phyloP scores from a whole-genome alignment of 106 monocot genomes.

The Allium fistulosum region DNA sequence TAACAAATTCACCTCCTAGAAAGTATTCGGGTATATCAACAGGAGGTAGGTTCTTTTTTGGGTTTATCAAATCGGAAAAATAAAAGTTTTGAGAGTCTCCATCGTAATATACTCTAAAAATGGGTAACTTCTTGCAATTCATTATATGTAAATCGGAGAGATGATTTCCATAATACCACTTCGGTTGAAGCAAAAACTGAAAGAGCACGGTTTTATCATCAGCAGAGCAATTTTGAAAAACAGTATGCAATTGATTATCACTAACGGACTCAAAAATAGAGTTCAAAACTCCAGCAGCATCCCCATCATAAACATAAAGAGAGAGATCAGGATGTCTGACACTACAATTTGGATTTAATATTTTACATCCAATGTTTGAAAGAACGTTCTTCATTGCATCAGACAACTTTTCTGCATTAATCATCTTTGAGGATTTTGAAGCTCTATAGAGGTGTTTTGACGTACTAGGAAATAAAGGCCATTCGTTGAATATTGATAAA shows the following conservation, averaged over 20 bases:
- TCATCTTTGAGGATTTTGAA: constrained; percentile 61
- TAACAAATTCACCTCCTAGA: constrained; percentile 59
- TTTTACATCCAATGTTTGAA: constrained; percentile 73
- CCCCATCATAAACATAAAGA: constrained; percentile 59
- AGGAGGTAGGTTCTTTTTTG: constrained; percentile 68
- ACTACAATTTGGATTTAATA: constrained; percentile 53
- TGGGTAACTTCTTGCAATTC: constrained; percentile 66
- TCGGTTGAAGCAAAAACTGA: constrained; percentile 74
- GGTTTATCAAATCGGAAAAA: constrained; percentile 60
- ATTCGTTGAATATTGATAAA: constrained; percentile 70
- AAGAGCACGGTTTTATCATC: constrained; percentile 73
- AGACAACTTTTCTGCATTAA: constrained; percentile 56
- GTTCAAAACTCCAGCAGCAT: constrained; percentile 63
- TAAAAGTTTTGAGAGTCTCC: constrained; percentile 13
- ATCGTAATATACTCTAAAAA: constrained; percentile 56
- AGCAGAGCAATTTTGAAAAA: constrained; percentile 38
- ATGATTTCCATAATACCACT: constrained; percentile 70
- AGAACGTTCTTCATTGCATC: constrained; percentile 43
- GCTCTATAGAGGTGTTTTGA: constrained; percentile 68
- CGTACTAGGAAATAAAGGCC: constrained; percentile 91
- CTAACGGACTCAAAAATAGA: constrained; percentile 55
- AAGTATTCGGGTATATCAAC: constrained; percentile 46
- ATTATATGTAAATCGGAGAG: constrained; percentile 54
- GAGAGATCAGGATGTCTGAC: constrained; percentile 48
- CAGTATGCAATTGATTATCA: constrained; percentile 25